Evolutionary conservation across 495 filamentous ascomycete species (phyloP).

Genomic region (Talaromyces stipitatus): DNA sequence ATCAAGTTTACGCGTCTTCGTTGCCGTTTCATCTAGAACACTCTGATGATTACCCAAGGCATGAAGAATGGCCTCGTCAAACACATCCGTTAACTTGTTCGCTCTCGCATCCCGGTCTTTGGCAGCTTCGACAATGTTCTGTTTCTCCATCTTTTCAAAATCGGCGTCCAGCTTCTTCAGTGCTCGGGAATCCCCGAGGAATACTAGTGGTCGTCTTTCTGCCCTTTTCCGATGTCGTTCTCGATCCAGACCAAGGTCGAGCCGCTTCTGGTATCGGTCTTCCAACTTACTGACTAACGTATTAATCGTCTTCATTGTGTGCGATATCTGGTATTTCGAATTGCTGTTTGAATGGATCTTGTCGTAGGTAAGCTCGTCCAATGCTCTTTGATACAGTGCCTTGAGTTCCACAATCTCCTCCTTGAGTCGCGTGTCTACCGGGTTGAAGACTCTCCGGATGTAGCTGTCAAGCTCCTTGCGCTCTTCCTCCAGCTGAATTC

Average conservation of each 20-base stretch:
- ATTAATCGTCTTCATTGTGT: constrained; percentile 41
- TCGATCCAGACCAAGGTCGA: constrained; percentile 43
- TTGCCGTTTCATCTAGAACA: constrained; percentile 40
- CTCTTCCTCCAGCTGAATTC: constrained; percentile 47
- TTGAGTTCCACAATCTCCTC: constrained; percentile 44
- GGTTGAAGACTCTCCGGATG: constrained; percentile 42
- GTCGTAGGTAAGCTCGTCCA: constrained; percentile 29
- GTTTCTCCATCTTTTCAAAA: constrained; percentile 46
- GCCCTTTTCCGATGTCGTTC: constrained; percentile 45
- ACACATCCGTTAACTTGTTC: constrained; percentile 45
- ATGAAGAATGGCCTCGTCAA: constrained; percentile 44
- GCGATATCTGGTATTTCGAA: constrained; percentile 28
- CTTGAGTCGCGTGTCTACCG: constrained; percentile 43
- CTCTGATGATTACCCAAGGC: constrained; percentile 46
- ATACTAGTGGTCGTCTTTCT: constrained; percentile 42
- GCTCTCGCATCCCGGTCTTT: constrained; percentile 42
- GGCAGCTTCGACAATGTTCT: constrained; percentile 42
- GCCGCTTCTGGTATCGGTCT: constrained; percentile 42
- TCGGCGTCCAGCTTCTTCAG: constrained; percentile 44
- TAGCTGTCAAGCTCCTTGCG: constrained; percentile 47
- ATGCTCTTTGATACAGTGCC: constrained; percentile 39
- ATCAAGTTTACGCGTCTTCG: constrained; percentile 32
- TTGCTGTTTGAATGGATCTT: constrained; percentile 30
- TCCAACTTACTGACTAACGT: constrained; percentile 39
- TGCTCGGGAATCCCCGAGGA: constrained; percentile 39